Evolutionary conservation across 2,329 filamentous ascomycete genomes (phyloP).

Genomic region (Aphanoascus verrucosus): DNA sequence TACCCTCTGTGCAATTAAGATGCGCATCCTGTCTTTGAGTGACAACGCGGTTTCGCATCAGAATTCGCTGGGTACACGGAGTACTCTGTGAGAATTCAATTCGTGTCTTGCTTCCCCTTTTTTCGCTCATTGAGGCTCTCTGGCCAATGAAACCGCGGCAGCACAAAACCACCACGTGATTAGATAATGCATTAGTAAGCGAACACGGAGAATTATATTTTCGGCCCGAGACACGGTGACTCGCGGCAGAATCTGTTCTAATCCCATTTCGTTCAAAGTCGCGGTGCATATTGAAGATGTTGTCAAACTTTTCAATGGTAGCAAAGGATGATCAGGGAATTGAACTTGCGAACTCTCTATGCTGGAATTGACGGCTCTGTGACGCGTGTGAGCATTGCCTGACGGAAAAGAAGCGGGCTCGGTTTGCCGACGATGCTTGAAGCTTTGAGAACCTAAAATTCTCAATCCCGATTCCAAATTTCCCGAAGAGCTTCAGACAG

Average conservation of each 20-base stretch:
- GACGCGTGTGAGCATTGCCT: too few relatives aligned
- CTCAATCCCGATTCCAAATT: neutral
- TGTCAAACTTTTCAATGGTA: too few relatives aligned
- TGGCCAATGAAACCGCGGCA: neutral
- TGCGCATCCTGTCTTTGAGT: neutral
- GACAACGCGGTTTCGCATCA: neutral
- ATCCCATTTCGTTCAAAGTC: too few relatives aligned
- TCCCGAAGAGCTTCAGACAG: neutral
- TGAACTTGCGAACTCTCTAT: too few relatives aligned
- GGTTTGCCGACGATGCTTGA: constrained; percentile 1
- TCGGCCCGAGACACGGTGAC: neutral
- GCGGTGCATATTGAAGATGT: neutral
- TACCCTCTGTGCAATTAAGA: neutral
- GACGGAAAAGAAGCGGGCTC: neutral
- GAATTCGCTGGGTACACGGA: neutral
- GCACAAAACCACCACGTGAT: neutral
- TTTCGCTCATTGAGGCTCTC: neutral
- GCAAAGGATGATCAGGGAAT: too few relatives aligned
- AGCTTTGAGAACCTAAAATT: constrained; percentile 3
- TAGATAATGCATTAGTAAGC: neutral
- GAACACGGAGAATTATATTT: neutral
- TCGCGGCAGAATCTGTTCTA: neutral
- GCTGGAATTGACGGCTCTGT: too few relatives aligned
- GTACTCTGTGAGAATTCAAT: neutral
- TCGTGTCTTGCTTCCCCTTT: neutral